Percentiles rank a stretch among this genome's conserved stretches.
These are phyloP conservation scores for Globisporangium orthogonon DNA, from an alignment of 352 stramenopile genomes.

Conservation along the genomic window DNA sequence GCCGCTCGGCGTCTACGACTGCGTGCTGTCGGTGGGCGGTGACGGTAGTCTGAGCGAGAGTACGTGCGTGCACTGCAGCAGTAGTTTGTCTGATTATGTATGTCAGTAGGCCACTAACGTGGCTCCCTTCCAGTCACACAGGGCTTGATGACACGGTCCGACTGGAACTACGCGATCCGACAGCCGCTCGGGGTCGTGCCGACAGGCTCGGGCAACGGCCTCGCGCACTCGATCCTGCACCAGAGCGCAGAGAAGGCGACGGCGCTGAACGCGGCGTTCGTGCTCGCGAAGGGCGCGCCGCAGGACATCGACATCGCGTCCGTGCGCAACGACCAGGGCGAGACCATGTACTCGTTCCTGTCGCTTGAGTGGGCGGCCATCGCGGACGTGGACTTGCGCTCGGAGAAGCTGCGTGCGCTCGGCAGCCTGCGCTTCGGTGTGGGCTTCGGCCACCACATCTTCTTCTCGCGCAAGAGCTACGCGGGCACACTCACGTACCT, in stretches of 20 bases:
- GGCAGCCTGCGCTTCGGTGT: slow-evolving; percentile 64
- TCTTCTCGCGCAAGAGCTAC: slow-evolving; percentile 49
- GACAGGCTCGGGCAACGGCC: slow-evolving; percentile 56
- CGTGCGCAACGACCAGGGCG: slow-evolving; percentile 39
- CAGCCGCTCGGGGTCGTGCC: slow-evolving; percentile 60
- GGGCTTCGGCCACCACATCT: slow-evolving; percentile 43
- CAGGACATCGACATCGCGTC: slow-evolving; percentile 67
- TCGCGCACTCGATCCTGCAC: slow-evolving; percentile 57
- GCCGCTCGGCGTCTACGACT: slow-evolving; percentile 50
- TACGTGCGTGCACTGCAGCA: slow-evolving; percentile 15
- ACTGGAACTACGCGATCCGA: slow-evolving; percentile 68
- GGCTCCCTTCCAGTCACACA: no score
- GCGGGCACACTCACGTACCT: slow-evolving; percentile 55
- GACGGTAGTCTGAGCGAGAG: slow-evolving; percentile 65
- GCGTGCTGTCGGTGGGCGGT: slow-evolving; percentile 59
- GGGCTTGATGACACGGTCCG: slow-evolving; percentile 56
- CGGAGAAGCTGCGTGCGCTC: slow-evolving; percentile 60
- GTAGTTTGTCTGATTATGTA: no score
- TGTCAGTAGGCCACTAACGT: no score
- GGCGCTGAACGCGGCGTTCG: slow-evolving; percentile 45
- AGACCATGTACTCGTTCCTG: slow-evolving; percentile 72
- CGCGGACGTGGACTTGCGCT: slow-evolving; percentile 75
- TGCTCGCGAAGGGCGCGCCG: slow-evolving; percentile 56
- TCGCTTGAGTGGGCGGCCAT: slow-evolving; percentile 80
- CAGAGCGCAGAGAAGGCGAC: slow-evolving; percentile 36